Conservation (phyloP, 305 asterid species). For the Fraxinus ornus region DNA sequence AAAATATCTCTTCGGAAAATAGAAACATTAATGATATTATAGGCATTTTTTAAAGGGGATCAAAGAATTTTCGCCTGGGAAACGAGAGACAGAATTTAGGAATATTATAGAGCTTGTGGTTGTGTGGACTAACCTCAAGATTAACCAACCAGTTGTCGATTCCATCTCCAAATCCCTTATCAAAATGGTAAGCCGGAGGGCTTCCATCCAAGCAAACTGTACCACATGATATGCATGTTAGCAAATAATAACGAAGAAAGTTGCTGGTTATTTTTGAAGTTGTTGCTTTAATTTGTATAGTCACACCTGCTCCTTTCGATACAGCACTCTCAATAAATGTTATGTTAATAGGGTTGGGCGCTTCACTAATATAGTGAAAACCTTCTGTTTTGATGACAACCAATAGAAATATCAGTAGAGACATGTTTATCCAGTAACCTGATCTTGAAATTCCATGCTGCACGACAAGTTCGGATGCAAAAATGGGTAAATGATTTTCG, state of each 20-base stretch:
- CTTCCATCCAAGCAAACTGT: constrained; percentile 47
- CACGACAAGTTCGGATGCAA: not conserved
- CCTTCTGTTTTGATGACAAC: not conserved
- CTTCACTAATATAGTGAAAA: not conserved
- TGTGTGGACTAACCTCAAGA: constrained; percentile 22
- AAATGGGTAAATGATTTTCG: not conserved
- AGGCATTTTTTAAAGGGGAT: not conserved
- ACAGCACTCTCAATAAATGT: constrained; percentile 25
- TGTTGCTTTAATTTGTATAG: not conserved
- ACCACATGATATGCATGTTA: not conserved
- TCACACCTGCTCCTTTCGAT: constrained; percentile 32
- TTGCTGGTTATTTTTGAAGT: not conserved
- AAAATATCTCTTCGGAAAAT: not conserved
- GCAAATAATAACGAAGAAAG: not conserved
- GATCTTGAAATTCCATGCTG: not conserved
- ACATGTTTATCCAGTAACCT: constrained; percentile 8
- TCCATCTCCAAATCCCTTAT: constrained; percentile 32
- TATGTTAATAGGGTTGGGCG: not conserved
- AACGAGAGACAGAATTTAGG: not conserved
- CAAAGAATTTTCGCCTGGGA: not conserved
- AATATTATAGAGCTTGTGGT: not conserved
- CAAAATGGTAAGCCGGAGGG: constrained; percentile 32
- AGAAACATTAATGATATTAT: not conserved
- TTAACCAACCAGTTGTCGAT: constrained; percentile 28
- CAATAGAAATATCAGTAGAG: not conserved